These are phyloP conservation scores for Mucor piriformis DNA, from an alignment of 371 early-diverging fungal species.

Conservation along the genomic window DNA sequence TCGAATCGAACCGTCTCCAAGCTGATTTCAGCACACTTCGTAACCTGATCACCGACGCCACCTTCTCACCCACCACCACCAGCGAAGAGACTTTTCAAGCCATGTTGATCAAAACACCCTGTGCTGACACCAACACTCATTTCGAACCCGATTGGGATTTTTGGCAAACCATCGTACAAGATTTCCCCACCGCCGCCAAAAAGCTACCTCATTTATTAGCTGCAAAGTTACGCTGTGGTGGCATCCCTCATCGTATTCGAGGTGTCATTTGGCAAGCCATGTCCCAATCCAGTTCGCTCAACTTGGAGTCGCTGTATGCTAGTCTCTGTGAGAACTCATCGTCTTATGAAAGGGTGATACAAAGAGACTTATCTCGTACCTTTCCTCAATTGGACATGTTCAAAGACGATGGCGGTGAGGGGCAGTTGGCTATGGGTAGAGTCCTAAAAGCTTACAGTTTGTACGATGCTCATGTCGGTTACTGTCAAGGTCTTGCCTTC, in stretches of 20 bases:
- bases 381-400: conserved; percentile 90
- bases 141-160: conserved; percentile 81
- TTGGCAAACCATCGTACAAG: conserved; percentile 88
- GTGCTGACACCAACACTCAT: conserved; percentile 1
- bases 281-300: conserved; percentile 72
- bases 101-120: conserved; percentile 17
- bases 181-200: conserved; percentile 72
- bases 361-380: conserved; percentile 88
- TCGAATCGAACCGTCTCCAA: conserved; percentile 60
- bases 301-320: conserved; percentile 80
- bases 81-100: conserved; percentile 32
- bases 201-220: conserved; percentile 65
- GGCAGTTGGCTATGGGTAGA: conserved; percentile 83
- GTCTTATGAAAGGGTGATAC: conserved; percentile 85
- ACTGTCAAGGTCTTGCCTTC: conserved; percentile 96
- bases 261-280: conserved; percentile 93
- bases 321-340: conserved; percentile 72
- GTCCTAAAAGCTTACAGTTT: conserved; percentile 88
- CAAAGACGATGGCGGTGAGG: conserved; percentile 77
- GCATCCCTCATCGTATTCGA: conserved; percentile 84
- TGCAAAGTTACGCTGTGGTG: conserved; percentile 76
- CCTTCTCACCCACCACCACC: conserved; percentile 27
- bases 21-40: conserved; percentile 59
- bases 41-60: conserved; percentile 49
- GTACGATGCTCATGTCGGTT: conserved; percentile 92